Evolutionary conservation across 192 early-diverging fungal species (phyloP), one percentile per base, ranked within the genome.

Genomic region (Coemansia sp.): DNA sequence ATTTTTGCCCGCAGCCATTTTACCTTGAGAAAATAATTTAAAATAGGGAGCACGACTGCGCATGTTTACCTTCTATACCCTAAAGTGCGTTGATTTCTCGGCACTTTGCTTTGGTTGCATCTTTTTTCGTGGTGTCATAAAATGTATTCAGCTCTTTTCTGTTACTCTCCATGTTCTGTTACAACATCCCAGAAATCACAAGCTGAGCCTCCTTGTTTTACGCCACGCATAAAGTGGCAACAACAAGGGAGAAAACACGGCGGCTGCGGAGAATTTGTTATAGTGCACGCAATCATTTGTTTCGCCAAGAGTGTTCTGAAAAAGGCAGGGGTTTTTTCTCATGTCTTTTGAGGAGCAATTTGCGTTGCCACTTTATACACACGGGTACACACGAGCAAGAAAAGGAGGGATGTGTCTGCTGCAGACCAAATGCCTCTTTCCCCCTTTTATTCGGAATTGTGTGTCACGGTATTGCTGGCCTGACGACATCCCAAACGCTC

Each of bases 121-220:
- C 16, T n/a, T 16, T 3, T 16, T 13, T n/a, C 22, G 22, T 22
- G 22, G 22, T 22, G 22, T 1, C 22, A 22, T 22, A 22, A 45
- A 45, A n/a, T 35, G 9, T 35, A 35, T 7, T 35, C 32, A 9
- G 32, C 32, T 35, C 32, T 35, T 35, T 35, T 35, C 22, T 35
- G 32, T 35, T 35, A 35, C 32, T 35, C 8, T 35, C 32, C 32
- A 9, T 35, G 41, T 45, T 45, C 41, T 45, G 41, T 45, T 16
- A 45, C 41, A 45, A 45, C 41, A 45, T 45, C 19, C 6, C 51
- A 53, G 51, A 53, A 53, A 53, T 53, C 51, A 53, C 51, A 53
- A 13, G 41, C 16, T 45, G 41, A 16, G 41, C 14, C 16, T 13
- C 41, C 16, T 45, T n/a, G 4, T 14, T 16, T 45, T 14, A 10